Percentiles rank a stretch among this genome's conserved stretches.
phyloP scores from a whole-genome alignment of 441 rosid species.

The Eruca vesicaria region DNA sequence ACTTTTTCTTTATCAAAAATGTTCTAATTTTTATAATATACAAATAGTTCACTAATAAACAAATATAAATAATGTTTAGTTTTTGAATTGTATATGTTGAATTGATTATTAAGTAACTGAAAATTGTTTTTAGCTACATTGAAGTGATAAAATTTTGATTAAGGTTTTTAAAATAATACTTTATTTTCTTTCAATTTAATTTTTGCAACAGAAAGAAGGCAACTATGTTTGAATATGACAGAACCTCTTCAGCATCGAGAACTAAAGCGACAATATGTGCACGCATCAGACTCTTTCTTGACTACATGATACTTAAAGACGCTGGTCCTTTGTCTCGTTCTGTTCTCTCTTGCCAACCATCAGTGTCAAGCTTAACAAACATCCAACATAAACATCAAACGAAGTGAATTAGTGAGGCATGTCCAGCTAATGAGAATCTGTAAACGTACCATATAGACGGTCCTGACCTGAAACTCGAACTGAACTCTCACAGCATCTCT shows the following conservation, averaged over 20 bases:
- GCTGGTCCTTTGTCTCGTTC: constrained; percentile 86
- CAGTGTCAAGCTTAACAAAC: constrained; percentile 75
- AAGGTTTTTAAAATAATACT: too few species aligned
- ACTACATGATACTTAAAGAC: constrained; percentile 87
- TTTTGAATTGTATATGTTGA: too few species aligned
- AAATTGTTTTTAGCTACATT: too few species aligned
- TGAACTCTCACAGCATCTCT: constrained; percentile 92
- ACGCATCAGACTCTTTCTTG: constrained; percentile 90
- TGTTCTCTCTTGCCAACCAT: constrained; percentile 94
- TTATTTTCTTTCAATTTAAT: too few species aligned
- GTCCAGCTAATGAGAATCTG: not conserved
- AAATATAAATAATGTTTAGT: too few species aligned
- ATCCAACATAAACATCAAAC: constrained; percentile 6
- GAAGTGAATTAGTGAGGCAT: not conserved
- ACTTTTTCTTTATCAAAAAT: too few species aligned
- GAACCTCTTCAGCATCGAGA: constrained; percentile 94
- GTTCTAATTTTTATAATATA: too few species aligned
- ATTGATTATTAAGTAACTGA: too few species aligned
- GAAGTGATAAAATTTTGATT: too few species aligned
- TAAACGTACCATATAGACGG: constrained; percentile 66
- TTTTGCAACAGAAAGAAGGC: too few species aligned
- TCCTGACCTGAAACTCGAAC: constrained; percentile 79
- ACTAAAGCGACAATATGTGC: constrained; percentile 93
- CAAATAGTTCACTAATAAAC: too few species aligned
- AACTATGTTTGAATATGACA: constrained; percentile 19